Base-by-base conservation (phyloP, 306 rosid species). In the Cicer pinnatifidum region DNA sequence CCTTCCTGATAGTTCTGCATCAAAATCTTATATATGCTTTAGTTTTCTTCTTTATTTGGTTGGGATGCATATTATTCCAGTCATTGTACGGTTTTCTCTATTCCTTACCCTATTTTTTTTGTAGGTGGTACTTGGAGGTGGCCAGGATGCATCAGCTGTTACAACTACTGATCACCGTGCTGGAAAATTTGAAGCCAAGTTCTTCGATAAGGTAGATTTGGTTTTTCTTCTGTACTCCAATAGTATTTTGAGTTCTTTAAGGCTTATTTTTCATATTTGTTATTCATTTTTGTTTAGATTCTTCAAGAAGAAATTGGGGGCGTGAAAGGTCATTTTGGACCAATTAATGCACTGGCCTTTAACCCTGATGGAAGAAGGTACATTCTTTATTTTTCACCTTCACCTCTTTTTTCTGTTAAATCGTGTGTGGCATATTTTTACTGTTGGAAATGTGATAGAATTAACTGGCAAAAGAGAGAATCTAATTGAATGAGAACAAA, bases 241-340 rank as follows among this genome's bases (percentile, higher is more conserved):
- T 37, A 7, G 16, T 6, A 7, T 15, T 33, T 38, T 0, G 8
- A 58, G 45, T 57, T 23, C 51, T 69, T 9, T 54, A 46, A 19
- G 1, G 20, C 51, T 2, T 56, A 58, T 28, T 12, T 67, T 7
- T 76, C 54, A 81, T 67, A 9, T 41, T 50, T 68, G 73, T 11
- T 15, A 8, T 64, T 70, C 58, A 38, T 13, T 11, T 73, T 28
- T 73, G 71, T 11, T 74, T 83, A 93, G 98, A 82, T 93, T 83
- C 93, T 93, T 80, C 92, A 89, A 88, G 98, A 89, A 82, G 96
- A 93, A 83, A 91, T 89, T 78, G 98, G 98, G 67, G 98, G 98
- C 62, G 97, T 93, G 19, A 93, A 93, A 77, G 98, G 96, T 48
- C 98, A 93, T 82, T 93, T 93, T 75, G 97, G 98, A 85, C 98